Evolutionary conservation across 169 alveolate species (phyloP).

Genomic region (Theileria sp.): DNA sequence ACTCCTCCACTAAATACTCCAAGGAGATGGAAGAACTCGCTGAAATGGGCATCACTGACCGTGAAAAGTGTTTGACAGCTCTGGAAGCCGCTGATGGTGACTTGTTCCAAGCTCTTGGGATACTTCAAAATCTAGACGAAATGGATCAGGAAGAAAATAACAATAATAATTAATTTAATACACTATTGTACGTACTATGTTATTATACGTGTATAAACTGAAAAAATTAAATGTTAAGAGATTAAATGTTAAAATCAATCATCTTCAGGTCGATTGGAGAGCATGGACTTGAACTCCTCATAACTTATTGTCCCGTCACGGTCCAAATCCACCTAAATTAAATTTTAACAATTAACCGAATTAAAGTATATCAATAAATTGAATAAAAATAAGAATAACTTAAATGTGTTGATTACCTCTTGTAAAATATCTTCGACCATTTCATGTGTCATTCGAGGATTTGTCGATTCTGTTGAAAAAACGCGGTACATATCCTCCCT

Average conservation of each 20-base stretch:
- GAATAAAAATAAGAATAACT: too few species aligned
- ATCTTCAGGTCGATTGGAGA: conserved; percentile 58
- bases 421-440: conserved; percentile 58
- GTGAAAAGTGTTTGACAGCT: conserved; percentile 76
- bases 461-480: conserved; percentile 33
- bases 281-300: conserved; percentile 74
- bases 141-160: conserved; percentile 35
- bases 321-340: conserved; percentile 69
- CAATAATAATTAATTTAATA: not conserved
- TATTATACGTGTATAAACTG: too few species aligned
- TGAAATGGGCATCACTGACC: conserved; percentile 80
- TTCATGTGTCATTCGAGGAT: conserved; percentile 36
- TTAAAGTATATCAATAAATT: too few species aligned
- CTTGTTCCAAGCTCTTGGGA: conserved; percentile 76
- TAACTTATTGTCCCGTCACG: conserved; percentile 75
- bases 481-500: conserved; percentile 72
- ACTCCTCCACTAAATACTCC: conserved; percentile 27
- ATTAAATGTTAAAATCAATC: conserved; percentile 11
- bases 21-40: conserved; percentile 73
- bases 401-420: conserved; percentile 39
- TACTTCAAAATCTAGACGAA: conserved; percentile 69
- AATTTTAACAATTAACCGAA: not conserved
- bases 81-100: conserved; percentile 80
- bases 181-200: too few species aligned
- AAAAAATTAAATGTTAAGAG: too few species aligned